These are phyloP conservation scores for Myxozyma neotropica DNA, from an alignment of 805 yeast genomes.

Conservation along the genomic window DNA sequence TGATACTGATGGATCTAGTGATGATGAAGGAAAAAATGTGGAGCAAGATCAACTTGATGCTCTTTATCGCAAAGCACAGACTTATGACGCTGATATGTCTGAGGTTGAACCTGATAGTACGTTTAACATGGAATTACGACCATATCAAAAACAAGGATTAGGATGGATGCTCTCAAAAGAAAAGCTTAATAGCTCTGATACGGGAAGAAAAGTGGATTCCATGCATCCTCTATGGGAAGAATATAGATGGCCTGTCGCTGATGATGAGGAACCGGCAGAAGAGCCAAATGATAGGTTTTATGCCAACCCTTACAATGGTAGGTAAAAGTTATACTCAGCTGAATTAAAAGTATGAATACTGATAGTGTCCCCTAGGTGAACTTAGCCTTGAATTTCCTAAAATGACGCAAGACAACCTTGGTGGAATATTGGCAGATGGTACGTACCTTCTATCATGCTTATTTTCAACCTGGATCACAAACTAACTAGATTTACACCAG, in stretches of 20 bases:
- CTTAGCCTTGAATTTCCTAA: constrained; percentile 69
- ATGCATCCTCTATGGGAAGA: constrained; percentile 87
- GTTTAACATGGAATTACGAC: constrained; percentile 62
- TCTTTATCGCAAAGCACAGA: constrained; percentile 72
- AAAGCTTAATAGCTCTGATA: constrained; percentile 37
- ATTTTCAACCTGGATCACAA: neutral
- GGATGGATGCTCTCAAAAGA: constrained; percentile 43
- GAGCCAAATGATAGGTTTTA: constrained; percentile 32
- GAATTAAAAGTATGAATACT: too few relatives aligned
- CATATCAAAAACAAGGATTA: constrained; percentile 74
- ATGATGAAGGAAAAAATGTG: constrained; percentile 47
- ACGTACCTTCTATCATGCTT: neutral
- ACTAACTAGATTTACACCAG: constrained; percentile 7
- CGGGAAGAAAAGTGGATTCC: constrained; percentile 50
- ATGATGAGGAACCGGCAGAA: constrained; percentile 36
- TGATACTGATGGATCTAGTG: constrained; percentile 34
- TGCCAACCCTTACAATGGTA: constrained; percentile 36
- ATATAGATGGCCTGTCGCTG: constrained; percentile 67
- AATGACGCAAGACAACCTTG: constrained; percentile 56
- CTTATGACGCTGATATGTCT: constrained; percentile 56
- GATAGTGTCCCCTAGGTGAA: too few relatives aligned
- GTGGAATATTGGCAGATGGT: constrained; percentile 90
- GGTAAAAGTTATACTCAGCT: too few relatives aligned
- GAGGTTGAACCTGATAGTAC: constrained; percentile 63
- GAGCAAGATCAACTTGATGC: constrained; percentile 73